Base-by-base conservation (phyloP, 306 rosid species). In the Cajanus cajan region DNA sequence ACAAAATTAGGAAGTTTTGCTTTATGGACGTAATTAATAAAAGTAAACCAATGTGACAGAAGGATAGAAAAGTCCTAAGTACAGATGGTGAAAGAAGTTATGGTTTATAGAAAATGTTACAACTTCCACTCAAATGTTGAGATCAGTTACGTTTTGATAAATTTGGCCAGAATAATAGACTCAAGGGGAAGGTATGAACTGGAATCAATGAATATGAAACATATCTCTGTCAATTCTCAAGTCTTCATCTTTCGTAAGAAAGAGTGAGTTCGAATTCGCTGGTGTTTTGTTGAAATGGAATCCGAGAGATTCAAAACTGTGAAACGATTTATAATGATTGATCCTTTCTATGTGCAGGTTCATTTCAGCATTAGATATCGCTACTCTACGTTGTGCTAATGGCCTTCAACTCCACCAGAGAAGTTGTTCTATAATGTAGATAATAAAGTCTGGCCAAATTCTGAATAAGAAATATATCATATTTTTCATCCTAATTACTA, bases 281-380 rank as follows among this genome's bases (percentile, higher is more conserved):
- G n/a, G n/a, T n/a, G 25, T 77, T 80, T 43, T 71, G 52, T 82
- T 82, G 37, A 64, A 43, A 64, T 63, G 51, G 70, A 71, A 52
- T 64, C n/a, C 3, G 19, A 80, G 47, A 76, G n/a, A n/a, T 47
- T 39, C 34, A 69, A 70, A 25, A 55, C 47, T 61, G 47, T 69
- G 36, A 58, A n/a, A 77, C 1, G 21, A 25, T 75, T 59, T 52
- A 19, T 54, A 54, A 54, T 21, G 14, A 52, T 39, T 4, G 44
- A 39, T 6, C 44, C 44, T 39, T 8, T 39, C 5, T 37, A 7
- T 51, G 2, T n/a, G 18, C 25, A 51, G 25, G 12, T 51, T 16
- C 16, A 51, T 51, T 51, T 18, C 25, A 18, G 5, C 5, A 1
- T 16, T 54, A 10, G 58, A 54, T 52, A 19, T 62, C 52, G 31